Conservation (phyloP, 805 yeast species). For the Saccharomycopsis selenospora region DNA sequence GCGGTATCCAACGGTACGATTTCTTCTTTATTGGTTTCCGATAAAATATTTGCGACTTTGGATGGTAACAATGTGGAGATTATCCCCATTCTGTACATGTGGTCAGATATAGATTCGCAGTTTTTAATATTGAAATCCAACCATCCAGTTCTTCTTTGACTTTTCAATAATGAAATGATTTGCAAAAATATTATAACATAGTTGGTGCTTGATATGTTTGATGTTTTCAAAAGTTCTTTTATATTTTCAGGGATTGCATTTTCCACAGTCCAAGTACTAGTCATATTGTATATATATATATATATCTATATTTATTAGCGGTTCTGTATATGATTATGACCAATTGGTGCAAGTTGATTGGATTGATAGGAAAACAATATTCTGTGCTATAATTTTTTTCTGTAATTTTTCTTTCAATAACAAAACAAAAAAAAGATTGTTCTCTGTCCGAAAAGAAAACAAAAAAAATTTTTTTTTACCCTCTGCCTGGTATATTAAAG, state of each 20-base stretch:
- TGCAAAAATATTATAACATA: slow-evolving; percentile 55
- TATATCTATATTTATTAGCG: too few species aligned
- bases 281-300: background rate
- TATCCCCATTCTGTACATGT: slow-evolving; percentile 91
- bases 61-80: slow-evolving; percentile 56
- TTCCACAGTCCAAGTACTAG: slow-evolving; percentile 44
- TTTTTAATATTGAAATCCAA: slow-evolving; percentile 46
- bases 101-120: slow-evolving; percentile 76
- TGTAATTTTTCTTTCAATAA: too few species aligned
- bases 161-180: slow-evolving; percentile 63
- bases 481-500: too few species aligned
- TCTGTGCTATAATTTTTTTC: too few species aligned
- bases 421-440: too few species aligned
- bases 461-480: too few species aligned
- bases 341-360: background rate
- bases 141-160: slow-evolving; percentile 92
- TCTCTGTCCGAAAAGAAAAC: too few species aligned
- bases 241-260: slow-evolving; percentile 44
- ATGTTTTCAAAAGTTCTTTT: slow-evolving; percentile 31
- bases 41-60: slow-evolving; percentile 26
- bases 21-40: slow-evolving; percentile 28
- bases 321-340: too few species aligned
- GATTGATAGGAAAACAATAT: too few species aligned
- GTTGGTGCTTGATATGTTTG: slow-evolving; percentile 28
- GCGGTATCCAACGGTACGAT: slow-evolving; percentile 43